Evolutionary conservation across 805 yeast species (phyloP).

Genomic region (Priceomyces haplophilus): DNA sequence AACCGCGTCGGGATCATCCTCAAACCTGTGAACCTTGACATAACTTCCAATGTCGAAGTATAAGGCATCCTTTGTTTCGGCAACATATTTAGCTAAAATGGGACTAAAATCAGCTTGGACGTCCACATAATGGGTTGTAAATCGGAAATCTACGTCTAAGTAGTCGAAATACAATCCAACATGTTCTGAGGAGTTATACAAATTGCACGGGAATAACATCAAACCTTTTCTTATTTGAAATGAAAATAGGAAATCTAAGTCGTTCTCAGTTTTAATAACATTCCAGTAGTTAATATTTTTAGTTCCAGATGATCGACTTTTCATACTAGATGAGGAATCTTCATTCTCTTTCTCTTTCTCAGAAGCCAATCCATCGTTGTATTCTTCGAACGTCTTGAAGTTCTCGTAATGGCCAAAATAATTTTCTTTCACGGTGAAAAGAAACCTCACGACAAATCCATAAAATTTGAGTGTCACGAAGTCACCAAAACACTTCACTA

Average conservation of each 20-base stretch:
- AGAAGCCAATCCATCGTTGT: constrained; percentile 32
- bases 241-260: constrained; percentile 71
- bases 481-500: constrained; percentile 62
- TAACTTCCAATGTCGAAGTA: constrained; percentile 26
- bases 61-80: constrained; percentile 18
- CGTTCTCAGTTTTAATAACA: constrained; percentile 57
- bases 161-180: constrained; percentile 60
- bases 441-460: constrained; percentile 74
- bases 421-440: constrained; percentile 76
- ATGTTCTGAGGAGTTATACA: constrained; percentile 64
- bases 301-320: background rate
- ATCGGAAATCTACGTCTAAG: constrained; percentile 76
- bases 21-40: constrained; percentile 9
- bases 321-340: background rate
- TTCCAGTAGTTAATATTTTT: constrained; percentile 30
- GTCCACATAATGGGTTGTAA: constrained; percentile 92
- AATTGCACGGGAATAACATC: constrained; percentile 65
- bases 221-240: constrained; percentile 71
- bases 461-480: constrained; percentile 67
- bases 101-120: constrained; percentile 73
- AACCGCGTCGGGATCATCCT: constrained; percentile 38
- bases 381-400: constrained; percentile 85
- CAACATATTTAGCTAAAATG: constrained; percentile 35
- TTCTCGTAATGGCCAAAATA: constrained; percentile 86
- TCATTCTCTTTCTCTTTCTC: constrained; percentile 2